Evolutionary conservation across 2,329 filamentous ascomycete species (phyloP).

Genomic region (Berkeleyomyces basicola): DNA sequence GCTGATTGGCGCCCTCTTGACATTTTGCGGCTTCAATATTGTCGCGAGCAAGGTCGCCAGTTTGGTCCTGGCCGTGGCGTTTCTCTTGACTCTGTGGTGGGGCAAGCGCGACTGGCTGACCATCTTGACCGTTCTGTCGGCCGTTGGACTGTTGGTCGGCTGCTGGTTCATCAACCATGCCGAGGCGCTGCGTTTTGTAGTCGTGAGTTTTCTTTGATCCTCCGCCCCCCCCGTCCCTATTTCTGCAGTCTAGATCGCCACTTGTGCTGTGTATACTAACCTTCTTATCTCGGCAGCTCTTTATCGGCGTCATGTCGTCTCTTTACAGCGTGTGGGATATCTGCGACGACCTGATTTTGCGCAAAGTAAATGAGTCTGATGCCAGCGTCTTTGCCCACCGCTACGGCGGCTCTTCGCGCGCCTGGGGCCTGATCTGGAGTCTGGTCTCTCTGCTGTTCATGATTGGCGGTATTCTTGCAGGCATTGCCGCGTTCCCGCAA

Average conservation of each 20-base stretch:
- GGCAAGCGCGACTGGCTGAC: slow-evolving; percentile 64
- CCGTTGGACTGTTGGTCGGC: slow-evolving; percentile 52
- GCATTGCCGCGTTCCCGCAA: slow-evolving; percentile 59
- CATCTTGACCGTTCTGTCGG: slow-evolving; percentile 50
- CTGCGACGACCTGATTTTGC: slow-evolving; percentile 63
- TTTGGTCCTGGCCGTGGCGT: slow-evolving; percentile 55
- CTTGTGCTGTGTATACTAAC: neutral
- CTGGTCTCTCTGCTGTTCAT: slow-evolving; percentile 57
- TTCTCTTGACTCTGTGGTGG: slow-evolving; percentile 70
- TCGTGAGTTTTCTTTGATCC: slow-evolving; percentile 27
- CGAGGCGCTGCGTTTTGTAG: slow-evolving; percentile 55
- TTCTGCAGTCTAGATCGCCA: too few relatives aligned
- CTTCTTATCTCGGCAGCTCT: slow-evolving; percentile 30
- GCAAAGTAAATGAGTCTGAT: slow-evolving; percentile 67
- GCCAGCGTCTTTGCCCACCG: slow-evolving; percentile 62
- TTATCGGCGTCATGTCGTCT: slow-evolving; percentile 68
- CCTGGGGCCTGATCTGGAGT: slow-evolving; percentile 68
- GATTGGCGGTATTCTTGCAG: slow-evolving; percentile 56
- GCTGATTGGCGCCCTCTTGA: slow-evolving; percentile 59
- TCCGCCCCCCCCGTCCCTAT: neutral
- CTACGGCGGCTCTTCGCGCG: slow-evolving; percentile 64
- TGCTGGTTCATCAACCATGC: slow-evolving; percentile 71
- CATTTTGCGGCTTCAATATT: slow-evolving; percentile 68
- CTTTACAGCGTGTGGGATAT: slow-evolving; percentile 77
- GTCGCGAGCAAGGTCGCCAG: slow-evolving; percentile 67